Evolutionary conservation across 2,329 filamentous ascomycete genomes (phyloP), one percentile per base, ranked within the genome.

Genomic region (Septoria linicola): DNA sequence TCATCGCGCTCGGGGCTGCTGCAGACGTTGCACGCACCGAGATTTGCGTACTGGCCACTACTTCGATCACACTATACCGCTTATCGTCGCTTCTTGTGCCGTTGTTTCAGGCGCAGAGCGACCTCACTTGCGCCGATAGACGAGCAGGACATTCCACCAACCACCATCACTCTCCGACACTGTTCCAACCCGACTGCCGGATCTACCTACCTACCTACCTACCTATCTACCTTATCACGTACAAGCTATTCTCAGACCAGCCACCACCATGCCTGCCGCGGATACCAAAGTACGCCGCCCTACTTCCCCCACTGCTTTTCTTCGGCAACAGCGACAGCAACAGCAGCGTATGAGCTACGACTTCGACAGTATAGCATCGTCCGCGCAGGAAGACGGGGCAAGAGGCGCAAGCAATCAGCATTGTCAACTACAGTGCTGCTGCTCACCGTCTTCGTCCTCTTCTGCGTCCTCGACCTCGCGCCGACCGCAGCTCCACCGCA

Each of bases 241-340:
- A 36, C 13, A 25, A 31, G 34, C 35, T 32, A 19, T 16, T 27
- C 23, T 27, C 5, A 5, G 10, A 10, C 23, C 23, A 27, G 23
- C 23, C 34, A 37, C 39, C 46, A 57, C 36, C 42, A 63, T 63
- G 60, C 55, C 60, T 47, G 54, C 62, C 25, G 49, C 51, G 41
- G 61, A 63, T 55, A 51, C 44, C 31, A 62, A 58, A 53, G 62
- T 64, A 64, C 35, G 35, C 42, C 51, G 57, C 53, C 44, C 48
- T 43, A 34, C 54, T 45, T 50, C 46, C 35, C 48, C 48, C 46
- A 35, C 50, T 51, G 42, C 49, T 42, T 55, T 47, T 41, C 21
- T 39, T 47, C 44, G 23, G 30, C 49, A 41, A 37, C 46, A 49
- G 34, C 50, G 32, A 10, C 41, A 27, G 41, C 49, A 49, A 37